Evolutionary conservation across 345 rosid genomes (phyloP), one percentile per base, ranked within the genome.

Genomic region (Melastoma malabathricum): DNA sequence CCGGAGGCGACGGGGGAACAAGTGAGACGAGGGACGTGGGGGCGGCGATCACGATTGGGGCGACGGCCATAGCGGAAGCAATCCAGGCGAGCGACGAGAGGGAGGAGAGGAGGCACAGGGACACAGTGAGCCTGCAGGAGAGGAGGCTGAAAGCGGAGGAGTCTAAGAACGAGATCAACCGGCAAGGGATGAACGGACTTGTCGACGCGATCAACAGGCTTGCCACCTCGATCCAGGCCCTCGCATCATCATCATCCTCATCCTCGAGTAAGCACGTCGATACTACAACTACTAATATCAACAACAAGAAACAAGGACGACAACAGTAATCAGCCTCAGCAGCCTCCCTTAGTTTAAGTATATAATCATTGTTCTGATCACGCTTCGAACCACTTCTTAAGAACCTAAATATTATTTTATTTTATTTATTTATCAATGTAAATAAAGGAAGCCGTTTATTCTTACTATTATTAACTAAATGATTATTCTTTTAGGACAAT

Each of bases 181-280:
- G 69, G 57, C 71, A 72, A 64, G 89, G 87, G 1, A 74, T 81
- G 56, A 64, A 55, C 71, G 93, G 80, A 13, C 66, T 89, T 27
- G 86, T 79, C 15, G 83, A 79, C 43, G 85, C 95, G 65, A 76
- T 89, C 75, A 85, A 83, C 68, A 81, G 76, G 55, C 89, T 89
- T 15, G 89, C 95, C 59, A 78, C 72, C 62, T 85, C 97, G 6
- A 85, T 89, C 64, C 67, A 75, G 23, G 63, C 89, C 55, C 67
- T 85, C 29, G 95, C 89, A 45, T 72, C 87, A 7, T 34, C 41
- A 7, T 31, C 38, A 5, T 34, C 38, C 9, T 29, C 41, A 34
- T 9, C 41, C 10, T 29, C 38, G 38, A 34, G 41, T 34, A 34
- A 34, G 41, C 6, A 34, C 41, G 9, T 9, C 12, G 12, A 34